Evolutionary conservation across 495 filamentous ascomycete species (phyloP), one percentile per base, ranked within the genome.

Genomic region (Oleoguttula mirabilis): DNA sequence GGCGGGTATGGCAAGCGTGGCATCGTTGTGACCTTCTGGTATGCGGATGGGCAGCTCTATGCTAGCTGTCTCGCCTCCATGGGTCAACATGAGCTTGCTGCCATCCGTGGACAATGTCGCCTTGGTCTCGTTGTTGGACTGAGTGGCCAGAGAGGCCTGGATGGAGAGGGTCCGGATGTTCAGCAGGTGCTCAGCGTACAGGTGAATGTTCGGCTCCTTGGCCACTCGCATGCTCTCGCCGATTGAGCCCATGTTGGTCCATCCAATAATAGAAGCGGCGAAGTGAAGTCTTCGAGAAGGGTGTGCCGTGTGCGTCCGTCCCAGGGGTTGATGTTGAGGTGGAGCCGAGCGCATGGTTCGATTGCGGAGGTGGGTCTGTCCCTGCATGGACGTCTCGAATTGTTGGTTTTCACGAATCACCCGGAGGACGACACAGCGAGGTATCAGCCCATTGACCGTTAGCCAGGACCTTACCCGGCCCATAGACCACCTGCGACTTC

Each of bases 151-250:
- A 0, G 77, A 76, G 3, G 78, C 75, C 45, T 77, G 79, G 15
- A 93, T 63, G 3, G 82, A 83, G 32, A 93, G 70, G 59, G 88
- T 83, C 10, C 79, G 77, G 51, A 98, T 92, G 55, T 94, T 85
- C 45, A 77, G 68, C 3, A 95, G 70, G 0, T 90, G 73, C 67
- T 98, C 90, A 12, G 88, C 85, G 56, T 95, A 88, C 15, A 94
- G 52, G 15, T 39, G 46, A 14, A 64, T 60, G 10, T n/a, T n/a
- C n/a, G n/a, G n/a, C n/a, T n/a, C n/a, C n/a, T n/a, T n/a, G n/a
- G n/a, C n/a, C n/a, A n/a, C n/a, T n/a, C n/a, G n/a, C n/a, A n/a
- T n/a, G n/a, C n/a, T n/a, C n/a, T n/a, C n/a, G n/a, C n/a, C n/a
- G n/a, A n/a, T n/a, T n/a, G n/a, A n/a, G n/a, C n/a, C n/a, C n/a